Conservation (phyloP, 2,329 filamentous ascomycete species). For the Fonsecaea pedrosoi region DNA sequence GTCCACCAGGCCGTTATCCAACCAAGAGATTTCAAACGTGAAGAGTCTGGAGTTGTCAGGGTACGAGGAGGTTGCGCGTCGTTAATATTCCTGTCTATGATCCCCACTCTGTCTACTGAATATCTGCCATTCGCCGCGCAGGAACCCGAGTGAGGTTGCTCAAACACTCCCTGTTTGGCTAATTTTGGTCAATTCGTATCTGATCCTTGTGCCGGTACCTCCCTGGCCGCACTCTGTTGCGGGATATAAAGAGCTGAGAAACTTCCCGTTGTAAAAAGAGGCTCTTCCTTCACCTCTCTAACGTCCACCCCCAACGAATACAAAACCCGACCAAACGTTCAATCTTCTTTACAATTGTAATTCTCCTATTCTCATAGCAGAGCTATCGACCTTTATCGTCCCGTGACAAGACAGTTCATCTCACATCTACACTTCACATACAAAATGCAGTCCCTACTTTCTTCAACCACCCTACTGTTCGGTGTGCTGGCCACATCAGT, state of each 20-base stretch:
- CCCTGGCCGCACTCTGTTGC: background rate
- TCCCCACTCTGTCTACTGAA: background rate
- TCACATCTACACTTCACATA: background rate
- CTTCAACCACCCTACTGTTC: constrained; percentile 29
- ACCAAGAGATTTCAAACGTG: constrained; percentile 15
- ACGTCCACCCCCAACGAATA: background rate
- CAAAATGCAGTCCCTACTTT: constrained; percentile 32
- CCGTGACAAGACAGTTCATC: constrained; percentile 2
- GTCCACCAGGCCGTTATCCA: background rate
- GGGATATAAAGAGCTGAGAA: constrained; percentile 20
- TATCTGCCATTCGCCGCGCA: constrained; percentile 1
- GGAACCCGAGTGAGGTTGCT: constrained; percentile 11
- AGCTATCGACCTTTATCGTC: background rate
- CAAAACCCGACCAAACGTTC: background rate
- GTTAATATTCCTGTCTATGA: background rate
- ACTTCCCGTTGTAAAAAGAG: background rate
- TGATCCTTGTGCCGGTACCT: background rate
- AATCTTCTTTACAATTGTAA: background rate
- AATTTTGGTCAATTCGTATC: background rate
- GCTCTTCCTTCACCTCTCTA: background rate
- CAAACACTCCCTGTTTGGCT: constrained; percentile 23
- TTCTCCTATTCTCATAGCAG: background rate
- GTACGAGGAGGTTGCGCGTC: constrained; percentile 7
- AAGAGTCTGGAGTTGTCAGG: constrained; percentile 16
- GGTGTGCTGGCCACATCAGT: constrained; percentile 34